phyloP scores from a whole-genome alignment of 2,329 filamentous ascomycete genomes.

The Penicillium rolfsii region DNA sequence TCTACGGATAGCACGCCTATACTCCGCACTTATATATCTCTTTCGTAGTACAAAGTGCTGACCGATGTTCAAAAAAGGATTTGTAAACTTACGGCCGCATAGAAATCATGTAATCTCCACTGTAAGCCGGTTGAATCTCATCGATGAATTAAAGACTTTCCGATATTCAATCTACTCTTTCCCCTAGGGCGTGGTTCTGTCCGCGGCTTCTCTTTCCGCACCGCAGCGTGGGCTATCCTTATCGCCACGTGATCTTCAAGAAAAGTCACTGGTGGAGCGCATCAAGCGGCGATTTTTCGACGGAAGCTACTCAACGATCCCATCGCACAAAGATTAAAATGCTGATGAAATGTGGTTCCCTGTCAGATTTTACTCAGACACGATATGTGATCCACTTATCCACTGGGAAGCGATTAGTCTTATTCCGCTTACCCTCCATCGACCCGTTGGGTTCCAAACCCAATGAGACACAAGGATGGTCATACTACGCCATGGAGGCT shows the following conservation, averaged over 20 bases:
- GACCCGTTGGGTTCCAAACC: slow-evolving; percentile 33
- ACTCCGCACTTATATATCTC: neutral
- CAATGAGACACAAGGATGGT: slow-evolving; percentile 48
- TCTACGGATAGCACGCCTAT: no score
- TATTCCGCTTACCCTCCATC: slow-evolving; percentile 52
- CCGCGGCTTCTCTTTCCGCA: neutral
- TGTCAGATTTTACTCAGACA: slow-evolving; percentile 43
- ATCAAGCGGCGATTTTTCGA: slow-evolving; percentile 1
- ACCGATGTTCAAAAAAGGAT: neutral
- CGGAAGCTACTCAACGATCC: neutral
- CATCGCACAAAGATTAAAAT: slow-evolving; percentile 16
- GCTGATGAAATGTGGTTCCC: slow-evolving; percentile 33
- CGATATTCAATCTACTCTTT: no score
- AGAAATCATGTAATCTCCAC: no score
- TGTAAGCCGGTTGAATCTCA: no score
- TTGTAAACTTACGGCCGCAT: no score
- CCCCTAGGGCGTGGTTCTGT: neutral
- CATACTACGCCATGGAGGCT: slow-evolving; percentile 54
- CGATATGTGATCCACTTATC: slow-evolving; percentile 51
- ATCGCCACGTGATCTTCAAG: slow-evolving; percentile 18
- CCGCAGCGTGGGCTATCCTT: slow-evolving; percentile 1
- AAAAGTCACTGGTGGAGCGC: slow-evolving; percentile 8
- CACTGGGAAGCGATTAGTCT: slow-evolving; percentile 50
- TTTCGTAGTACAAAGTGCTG: neutral
- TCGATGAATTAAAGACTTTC: no score